Percentiles rank a stretch among this genome's conserved stretches.
Conservation (phyloP, 805 yeast genomes). For the Candida maris region DNA sequence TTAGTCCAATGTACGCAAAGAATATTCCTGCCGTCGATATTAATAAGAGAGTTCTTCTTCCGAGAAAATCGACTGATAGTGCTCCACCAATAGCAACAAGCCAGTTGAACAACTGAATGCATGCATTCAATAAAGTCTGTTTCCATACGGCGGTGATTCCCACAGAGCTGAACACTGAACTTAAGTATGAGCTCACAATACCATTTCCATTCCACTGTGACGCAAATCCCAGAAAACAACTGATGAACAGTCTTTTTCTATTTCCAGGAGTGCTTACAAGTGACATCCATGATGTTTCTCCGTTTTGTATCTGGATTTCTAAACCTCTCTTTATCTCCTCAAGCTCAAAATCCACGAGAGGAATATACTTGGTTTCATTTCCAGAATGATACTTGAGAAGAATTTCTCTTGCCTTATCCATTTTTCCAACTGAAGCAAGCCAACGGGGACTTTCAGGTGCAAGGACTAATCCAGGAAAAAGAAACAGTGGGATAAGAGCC, state of each 20-base stretch:
- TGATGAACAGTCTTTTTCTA: slow-evolving; percentile 36
- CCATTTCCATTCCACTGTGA: slow-evolving; percentile 45
- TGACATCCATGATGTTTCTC: slow-evolving; percentile 35
- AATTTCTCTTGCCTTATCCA: slow-evolving; percentile 33
- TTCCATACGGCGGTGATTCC: slow-evolving; percentile 45
- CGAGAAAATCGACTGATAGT: slow-evolving; percentile 28
- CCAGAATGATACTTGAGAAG: slow-evolving; percentile 29
- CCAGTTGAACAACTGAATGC: slow-evolving; percentile 45
- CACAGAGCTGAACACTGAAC: slow-evolving; percentile 44
- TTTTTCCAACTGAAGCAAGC: slow-evolving; percentile 33
- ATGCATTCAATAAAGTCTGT: slow-evolving; percentile 50
- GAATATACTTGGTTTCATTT: slow-evolving; percentile 26
- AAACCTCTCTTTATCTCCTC: slow-evolving; percentile 35
- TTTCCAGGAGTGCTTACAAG: slow-evolving; percentile 30
- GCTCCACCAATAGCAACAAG: slow-evolving; percentile 30
- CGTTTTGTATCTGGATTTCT: slow-evolving; percentile 29
- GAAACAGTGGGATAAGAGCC: slow-evolving; percentile 42
- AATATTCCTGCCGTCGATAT: slow-evolving; percentile 35
- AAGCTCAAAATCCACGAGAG: slow-evolving; percentile 33
- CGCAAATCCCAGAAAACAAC: slow-evolving; percentile 28
- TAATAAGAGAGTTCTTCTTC: slow-evolving; percentile 37
- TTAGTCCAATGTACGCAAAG: slow-evolving; percentile 39
- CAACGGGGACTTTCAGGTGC: slow-evolving; percentile 43
- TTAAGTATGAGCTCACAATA: slow-evolving; percentile 42
- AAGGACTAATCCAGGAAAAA: slow-evolving; percentile 30